Evolutionary conservation across 179 eudicot species (phyloP).

Genomic region (Patellifolia procumbens): DNA sequence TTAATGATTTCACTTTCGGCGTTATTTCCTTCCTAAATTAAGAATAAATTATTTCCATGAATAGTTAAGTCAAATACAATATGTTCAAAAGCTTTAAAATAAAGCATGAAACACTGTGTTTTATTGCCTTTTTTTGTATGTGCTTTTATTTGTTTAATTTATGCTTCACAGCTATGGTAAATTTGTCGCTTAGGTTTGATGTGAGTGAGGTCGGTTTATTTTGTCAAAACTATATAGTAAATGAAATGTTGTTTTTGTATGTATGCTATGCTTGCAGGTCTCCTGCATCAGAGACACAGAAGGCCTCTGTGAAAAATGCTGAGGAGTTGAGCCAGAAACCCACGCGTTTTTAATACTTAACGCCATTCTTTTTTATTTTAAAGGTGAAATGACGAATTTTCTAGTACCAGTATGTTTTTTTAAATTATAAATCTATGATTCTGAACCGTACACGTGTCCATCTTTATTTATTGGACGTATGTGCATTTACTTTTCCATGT

Average conservation of each 20-base stretch:
- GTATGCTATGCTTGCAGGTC: constrained; percentile 11
- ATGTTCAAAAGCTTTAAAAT: too few species aligned
- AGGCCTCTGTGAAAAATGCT: background rate
- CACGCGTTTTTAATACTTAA: constrained; percentile 4
- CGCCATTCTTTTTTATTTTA: background rate
- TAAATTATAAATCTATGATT: too few species aligned
- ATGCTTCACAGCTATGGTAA: background rate
- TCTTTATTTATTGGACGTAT: background rate
- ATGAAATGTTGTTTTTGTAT: constrained; percentile 20
- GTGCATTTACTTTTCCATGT: background rate
- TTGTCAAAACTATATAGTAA: constrained; percentile 8
- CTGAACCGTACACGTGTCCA: constrained; percentile 25
- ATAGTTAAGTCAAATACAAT: too few species aligned
- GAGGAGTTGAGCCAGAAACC: background rate
- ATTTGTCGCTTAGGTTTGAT: background rate
- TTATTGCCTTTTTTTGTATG: background rate
- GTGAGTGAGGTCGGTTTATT: constrained; percentile 11
- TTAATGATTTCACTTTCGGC: constrained; percentile 3
- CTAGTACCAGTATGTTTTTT: background rate
- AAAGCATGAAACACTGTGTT: too few species aligned
- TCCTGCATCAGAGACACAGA: background rate
- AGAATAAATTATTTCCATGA: too few species aligned
- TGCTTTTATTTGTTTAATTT: background rate
- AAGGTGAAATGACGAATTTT: constrained; percentile 6
- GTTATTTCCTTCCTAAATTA: background rate